These are phyloP conservation scores for Naumovozyma dairenensis DNA, from an alignment of 805 yeast genomes.

Conservation along the genomic window DNA sequence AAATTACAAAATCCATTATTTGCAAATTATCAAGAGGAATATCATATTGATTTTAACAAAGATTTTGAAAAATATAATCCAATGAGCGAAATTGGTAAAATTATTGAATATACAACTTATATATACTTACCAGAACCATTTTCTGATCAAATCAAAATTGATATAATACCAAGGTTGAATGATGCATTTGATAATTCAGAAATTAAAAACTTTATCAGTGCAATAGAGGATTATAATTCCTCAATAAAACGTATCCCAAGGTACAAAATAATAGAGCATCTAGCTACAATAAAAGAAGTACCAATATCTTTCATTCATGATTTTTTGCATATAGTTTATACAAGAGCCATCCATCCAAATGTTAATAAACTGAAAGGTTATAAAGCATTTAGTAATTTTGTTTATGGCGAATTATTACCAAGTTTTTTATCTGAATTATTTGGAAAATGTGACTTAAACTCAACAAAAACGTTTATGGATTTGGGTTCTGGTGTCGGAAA, in stretches of 20 bases:
- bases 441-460: conserved; percentile 43
- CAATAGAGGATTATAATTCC: conserved; percentile 37
- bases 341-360: conserved; percentile 70
- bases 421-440: conserved; percentile 60
- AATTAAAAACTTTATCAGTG: conserved; percentile 19
- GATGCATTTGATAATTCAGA: conserved; percentile 23
- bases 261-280: conserved; percentile 23
- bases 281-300: conserved; percentile 25
- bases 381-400: conserved; percentile 81
- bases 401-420: conserved; percentile 86
- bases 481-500: conserved; percentile 94
- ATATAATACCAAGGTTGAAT: conserved; percentile 16
- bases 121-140: conserved; percentile 19
- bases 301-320: conserved; percentile 47
- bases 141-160: conserved; percentile 4
- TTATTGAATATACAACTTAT: conserved; percentile 20
- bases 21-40: conserved; percentile 19
- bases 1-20: conserved; percentile 16
- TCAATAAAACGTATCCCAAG: conserved; percentile 31
- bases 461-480: conserved; percentile 61
- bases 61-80: conserved; percentile 18
- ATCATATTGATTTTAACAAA: conserved; percentile 15
- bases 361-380: conserved; percentile 55
- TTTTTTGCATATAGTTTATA: conserved; percentile 59
- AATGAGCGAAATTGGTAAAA: conserved; percentile 27